Conservation (phyloP, 192 early-diverging fungal genomes). For the Backusella tuberculispora region DNA sequence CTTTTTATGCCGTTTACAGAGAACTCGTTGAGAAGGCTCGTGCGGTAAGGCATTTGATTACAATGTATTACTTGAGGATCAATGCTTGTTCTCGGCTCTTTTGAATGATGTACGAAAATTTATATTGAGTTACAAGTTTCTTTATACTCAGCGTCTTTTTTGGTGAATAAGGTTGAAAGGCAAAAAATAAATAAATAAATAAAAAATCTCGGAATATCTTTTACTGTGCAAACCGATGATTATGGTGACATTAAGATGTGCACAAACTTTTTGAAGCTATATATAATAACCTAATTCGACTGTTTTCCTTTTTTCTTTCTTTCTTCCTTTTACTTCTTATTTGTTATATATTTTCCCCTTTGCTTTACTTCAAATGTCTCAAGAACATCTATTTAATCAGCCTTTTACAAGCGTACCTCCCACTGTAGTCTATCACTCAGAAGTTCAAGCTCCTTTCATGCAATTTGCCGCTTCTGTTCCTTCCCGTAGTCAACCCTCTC, state of each 20-base stretch:
- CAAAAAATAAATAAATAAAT: background rate
- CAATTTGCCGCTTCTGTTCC: constrained; percentile 25
- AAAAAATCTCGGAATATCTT: background rate
- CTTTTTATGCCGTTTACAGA: background rate
- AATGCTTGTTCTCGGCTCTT: background rate
- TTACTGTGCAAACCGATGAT: constrained; percentile 10
- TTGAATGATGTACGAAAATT: constrained; percentile 18
- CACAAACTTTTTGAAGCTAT: constrained; percentile 8
- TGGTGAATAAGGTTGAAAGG: constrained; percentile 2
- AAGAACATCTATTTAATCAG: background rate
- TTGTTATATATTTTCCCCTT: background rate
- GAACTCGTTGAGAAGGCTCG: background rate
- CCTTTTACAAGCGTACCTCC: constrained; percentile 8
- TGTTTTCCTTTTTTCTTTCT: background rate
- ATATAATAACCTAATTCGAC: background rate
- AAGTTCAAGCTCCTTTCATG: background rate
- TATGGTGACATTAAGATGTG: constrained; percentile 12
- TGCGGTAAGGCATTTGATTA: constrained; percentile 10
- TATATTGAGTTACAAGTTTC: constrained; percentile 8
- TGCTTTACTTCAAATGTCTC: background rate
- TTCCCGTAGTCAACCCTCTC: background rate
- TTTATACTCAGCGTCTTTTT: background rate
- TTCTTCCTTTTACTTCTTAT: background rate
- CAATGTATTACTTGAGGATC: background rate
- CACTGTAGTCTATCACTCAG: constrained; percentile 6